Percentiles rank a stretch among this genome's conserved stretches.
phyloP scores from a whole-genome alignment of 2,329 filamentous ascomycete species.

The Beauveria australis region DNA sequence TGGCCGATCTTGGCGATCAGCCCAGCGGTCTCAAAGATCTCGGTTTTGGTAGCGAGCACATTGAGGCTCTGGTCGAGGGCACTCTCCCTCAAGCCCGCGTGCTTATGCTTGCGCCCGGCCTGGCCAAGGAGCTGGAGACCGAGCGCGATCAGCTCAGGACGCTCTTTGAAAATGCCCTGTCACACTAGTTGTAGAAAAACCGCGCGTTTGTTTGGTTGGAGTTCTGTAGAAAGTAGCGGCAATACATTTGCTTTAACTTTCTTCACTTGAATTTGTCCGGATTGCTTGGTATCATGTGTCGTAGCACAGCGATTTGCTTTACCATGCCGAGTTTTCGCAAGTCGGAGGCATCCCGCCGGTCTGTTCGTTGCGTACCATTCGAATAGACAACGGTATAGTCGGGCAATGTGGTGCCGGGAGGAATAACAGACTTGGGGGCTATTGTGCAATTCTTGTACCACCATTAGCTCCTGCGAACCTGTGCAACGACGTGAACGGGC shows the following conservation, averaged over 20 bases:
- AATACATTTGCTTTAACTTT: background rate
- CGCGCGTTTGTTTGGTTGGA: background rate
- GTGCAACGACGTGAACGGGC: constrained; percentile 15
- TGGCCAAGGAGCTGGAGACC: constrained; percentile 60
- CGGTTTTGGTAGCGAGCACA: constrained; percentile 67
- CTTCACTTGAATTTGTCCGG: constrained; percentile 37
- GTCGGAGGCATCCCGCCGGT: constrained; percentile 53
- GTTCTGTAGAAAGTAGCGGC: background rate
- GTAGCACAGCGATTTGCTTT: constrained; percentile 60
- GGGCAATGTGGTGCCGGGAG: constrained; percentile 48
- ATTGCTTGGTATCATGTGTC: constrained; percentile 59
- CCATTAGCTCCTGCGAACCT: constrained; percentile 16
- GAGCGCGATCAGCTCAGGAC: constrained; percentile 64
- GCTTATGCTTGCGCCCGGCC: constrained; percentile 78
- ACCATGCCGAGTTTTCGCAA: constrained; percentile 55
- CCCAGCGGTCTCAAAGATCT: constrained; percentile 76
- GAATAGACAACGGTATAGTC: constrained; percentile 66
- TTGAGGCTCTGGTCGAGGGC: constrained; percentile 83
- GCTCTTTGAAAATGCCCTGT: constrained; percentile 57
- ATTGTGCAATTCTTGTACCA: constrained; percentile 57
- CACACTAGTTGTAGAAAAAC: constrained; percentile 20
- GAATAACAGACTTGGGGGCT: constrained; percentile 53
- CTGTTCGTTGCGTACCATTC: constrained; percentile 47
- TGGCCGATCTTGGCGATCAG: constrained; percentile 80
- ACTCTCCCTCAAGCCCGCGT: constrained; percentile 90